Evolutionary conservation across 441 rosid genomes (phyloP).

Genomic region (Erodium trifolium): DNA sequence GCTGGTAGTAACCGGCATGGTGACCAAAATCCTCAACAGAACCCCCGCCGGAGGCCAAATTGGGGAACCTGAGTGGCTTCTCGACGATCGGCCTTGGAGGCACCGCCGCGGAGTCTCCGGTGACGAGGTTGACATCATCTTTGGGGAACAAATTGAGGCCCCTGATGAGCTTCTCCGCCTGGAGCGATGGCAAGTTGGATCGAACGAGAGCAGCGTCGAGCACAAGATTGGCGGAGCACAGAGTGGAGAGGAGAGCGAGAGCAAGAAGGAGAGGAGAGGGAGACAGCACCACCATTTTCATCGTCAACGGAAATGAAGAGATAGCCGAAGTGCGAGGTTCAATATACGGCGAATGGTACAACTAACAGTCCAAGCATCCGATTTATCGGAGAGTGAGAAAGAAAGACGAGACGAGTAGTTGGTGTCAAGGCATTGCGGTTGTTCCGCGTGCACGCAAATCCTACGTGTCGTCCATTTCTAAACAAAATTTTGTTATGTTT

Average conservation of each 20-base stretch:
- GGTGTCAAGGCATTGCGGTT: no score
- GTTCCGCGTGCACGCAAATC: no score
- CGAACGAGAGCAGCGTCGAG: slow-evolving; percentile 19
- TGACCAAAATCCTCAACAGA: slow-evolving; percentile 75
- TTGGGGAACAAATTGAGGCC: slow-evolving; percentile 77
- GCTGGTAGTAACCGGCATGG: slow-evolving; percentile 88
- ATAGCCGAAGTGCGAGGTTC: no score
- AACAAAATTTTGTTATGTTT: no score
- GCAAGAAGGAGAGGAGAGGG: neutral
- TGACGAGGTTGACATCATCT: slow-evolving; percentile 52
- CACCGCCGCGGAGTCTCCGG: slow-evolving; percentile 9
- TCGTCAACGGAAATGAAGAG: no score
- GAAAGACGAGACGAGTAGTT: no score
- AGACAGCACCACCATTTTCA: neutral
- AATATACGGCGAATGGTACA: no score
- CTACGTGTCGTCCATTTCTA: no score
- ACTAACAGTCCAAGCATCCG: no score
- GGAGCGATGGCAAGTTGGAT: slow-evolving; percentile 55
- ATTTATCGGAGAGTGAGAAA: no score
- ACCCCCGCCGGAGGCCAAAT: slow-evolving; percentile 27
- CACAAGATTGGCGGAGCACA: slow-evolving; percentile 19
- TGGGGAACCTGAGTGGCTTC: slow-evolving; percentile 61
- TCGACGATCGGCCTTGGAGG: slow-evolving; percentile 43
- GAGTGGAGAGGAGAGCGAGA: no score
- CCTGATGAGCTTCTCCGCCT: slow-evolving; percentile 64